Evolutionary conservation across 1,284 basidiomycete genomes (phyloP).

Genomic region (Moniliophthora roreri): DNA sequence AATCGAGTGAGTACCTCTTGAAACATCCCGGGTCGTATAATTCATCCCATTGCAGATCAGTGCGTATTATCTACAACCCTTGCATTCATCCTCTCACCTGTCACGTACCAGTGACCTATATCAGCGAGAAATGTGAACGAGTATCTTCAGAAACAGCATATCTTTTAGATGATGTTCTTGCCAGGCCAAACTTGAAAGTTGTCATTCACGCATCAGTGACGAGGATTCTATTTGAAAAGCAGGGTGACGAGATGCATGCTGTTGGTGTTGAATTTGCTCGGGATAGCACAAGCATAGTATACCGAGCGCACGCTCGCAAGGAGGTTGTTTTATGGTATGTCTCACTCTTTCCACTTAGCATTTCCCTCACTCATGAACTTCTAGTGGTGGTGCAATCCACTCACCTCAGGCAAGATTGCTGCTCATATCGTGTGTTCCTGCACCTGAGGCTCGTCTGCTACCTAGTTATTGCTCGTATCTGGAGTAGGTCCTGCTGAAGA

Average conservation of each 20-base stretch:
- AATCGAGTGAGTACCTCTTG: conserved; percentile 40
- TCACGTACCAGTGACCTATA: conserved; percentile 57
- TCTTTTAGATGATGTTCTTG: conserved; percentile 58
- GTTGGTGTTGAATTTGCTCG: conserved; percentile 60
- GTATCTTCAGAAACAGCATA: conserved; percentile 66
- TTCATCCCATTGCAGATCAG: too few relatives aligned
- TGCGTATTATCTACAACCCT: too few relatives aligned
- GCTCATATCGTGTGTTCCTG: conserved; percentile 10
- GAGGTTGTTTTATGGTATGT: conserved; percentile 64
- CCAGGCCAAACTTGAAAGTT: conserved; percentile 62
- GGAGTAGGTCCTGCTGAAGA: conserved; percentile 64
- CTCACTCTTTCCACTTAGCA: not conserved
- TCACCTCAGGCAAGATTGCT: not conserved
- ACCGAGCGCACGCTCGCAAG: conserved; percentile 46
- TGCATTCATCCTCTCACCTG: conserved; percentile 12
- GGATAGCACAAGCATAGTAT: conserved; percentile 31
- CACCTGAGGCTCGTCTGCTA: not conserved
- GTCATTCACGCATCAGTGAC: conserved; percentile 53
- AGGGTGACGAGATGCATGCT: conserved; percentile 41
- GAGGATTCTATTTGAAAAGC: conserved; percentile 57
- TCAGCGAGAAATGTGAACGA: conserved; percentile 47
- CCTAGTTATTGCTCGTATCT: conserved; percentile 67
- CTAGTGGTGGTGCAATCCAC: conserved; percentile 56
- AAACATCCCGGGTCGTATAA: too few relatives aligned
- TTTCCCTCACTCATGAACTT: not conserved